Evolutionary conservation across 495 filamentous ascomycete species (phyloP), one percentile per base, ranked within the genome.

Genomic region (Parmelia sp.): DNA sequence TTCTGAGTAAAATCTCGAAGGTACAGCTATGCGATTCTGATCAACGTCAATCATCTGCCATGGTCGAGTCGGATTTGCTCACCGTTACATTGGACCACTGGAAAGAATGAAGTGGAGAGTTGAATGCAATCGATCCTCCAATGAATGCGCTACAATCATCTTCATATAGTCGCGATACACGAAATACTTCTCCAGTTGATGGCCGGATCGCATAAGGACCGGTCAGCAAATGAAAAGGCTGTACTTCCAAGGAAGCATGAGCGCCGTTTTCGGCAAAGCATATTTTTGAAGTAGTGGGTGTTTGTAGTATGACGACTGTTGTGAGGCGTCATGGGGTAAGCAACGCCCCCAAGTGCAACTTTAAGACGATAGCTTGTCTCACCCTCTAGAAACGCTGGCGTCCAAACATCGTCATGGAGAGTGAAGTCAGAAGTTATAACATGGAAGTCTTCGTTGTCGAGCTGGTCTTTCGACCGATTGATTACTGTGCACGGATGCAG

Each of bases 1-100:
- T 0, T 67, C 70, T 45, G 69, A 77, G 64, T 79, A 80, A 5
- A 79, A 69, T 19, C 78, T 74, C 23, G 77, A 80, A 1, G 80
- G 79, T 12, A 83, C 76, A 25, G 75, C 76, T 35, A 79, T 60
- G 27, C 56, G 56, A 37, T 42, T 53, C 63, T 65, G 29, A 60
- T 29, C 5, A 58, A 65, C 12, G 37, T 65, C 10, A 47, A 44
- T 15, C 0, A 25, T 65, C 17, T 29, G 4, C 29, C 63, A 14
- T 60, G 3, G 29, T 60, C 4, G 23, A 53, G 44, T 51, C 8
- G 23, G 11, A 39, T 37, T 33, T 17, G 3, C 57, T 42, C 37
- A 65, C 63, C 42, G n/a, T 57, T 27, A 21, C 49, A 44, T 0
- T 49, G 40, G 60, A 37, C 63, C 63, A 65, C 8, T 65, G 55